Base-by-base conservation (phyloP, 75 land plant genomes). In the Pinus albicaulis region DNA sequence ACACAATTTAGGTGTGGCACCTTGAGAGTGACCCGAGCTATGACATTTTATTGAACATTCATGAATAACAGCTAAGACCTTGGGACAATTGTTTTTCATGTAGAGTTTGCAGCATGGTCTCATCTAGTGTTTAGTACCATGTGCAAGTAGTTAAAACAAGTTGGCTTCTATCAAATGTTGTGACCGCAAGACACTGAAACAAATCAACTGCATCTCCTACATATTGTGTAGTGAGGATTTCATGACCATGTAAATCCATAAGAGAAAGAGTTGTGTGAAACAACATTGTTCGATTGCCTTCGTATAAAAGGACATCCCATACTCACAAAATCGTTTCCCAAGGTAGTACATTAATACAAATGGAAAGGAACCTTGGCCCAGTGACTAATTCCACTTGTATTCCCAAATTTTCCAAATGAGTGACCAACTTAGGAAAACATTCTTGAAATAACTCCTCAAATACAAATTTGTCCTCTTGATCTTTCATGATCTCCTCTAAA, bases 141-240 rank as follows among this genome's bases (percentile, higher is more conserved):
- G 76, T 71, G 53, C 81, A 86, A 70, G 85, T 85, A 14, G 66
- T 75, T 61, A 86, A 75, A 19, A 85, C 81, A 26, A 85, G 72
- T 78, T 85, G 85, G 71, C 84, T 86, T 66, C 87, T 82, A 65
- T 82, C 84, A 83, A 82, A 82, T 56, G 85, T 82, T 71, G 85
- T 53, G 55, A 69, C 76, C 22, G 76, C 81, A 74, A 82, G 58
- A 23, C 82, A 78, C 28, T 86, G 85, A 76, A 82, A 63, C 76
- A 72, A 10, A 24, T 81, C n/a, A 8, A 85, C 71, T 26, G 63
- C 79, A 72, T 79, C 87, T 25, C 84, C 84, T 60, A 69, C 79
- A 71, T 85, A 84, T 57, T 70, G 80, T 41, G 79, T 59, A n/a
- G 65, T 0, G 7, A 44, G 48, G 7, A 44, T 7, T 44, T 44